Evolutionary conservation across 2,329 filamentous ascomycete species (phyloP).

Genomic region (Aspergillus aculeatinus): DNA sequence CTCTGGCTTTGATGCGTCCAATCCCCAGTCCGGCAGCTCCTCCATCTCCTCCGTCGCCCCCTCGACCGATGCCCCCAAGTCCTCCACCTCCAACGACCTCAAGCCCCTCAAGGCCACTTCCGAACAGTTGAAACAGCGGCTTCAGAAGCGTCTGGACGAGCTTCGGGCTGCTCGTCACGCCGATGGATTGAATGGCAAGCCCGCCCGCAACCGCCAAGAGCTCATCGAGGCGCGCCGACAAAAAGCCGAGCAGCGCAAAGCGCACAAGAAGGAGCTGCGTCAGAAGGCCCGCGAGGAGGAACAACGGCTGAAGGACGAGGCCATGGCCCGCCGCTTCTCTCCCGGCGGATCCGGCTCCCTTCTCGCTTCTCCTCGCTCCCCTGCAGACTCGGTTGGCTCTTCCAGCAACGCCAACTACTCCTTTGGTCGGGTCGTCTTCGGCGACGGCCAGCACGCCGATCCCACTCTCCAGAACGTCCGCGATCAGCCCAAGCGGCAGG

Average conservation of each 20-base stretch:
- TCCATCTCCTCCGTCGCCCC: slow-evolving; percentile 68
- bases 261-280: slow-evolving; percentile 83
- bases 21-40: slow-evolving; percentile 57
- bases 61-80: slow-evolving; percentile 28
- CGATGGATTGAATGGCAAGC: slow-evolving; percentile 76
- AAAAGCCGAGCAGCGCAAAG: slow-evolving; percentile 83
- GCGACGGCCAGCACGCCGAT: slow-evolving; percentile 77
- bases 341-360: slow-evolving; percentile 61
- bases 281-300: slow-evolving; percentile 77
- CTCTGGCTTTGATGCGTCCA: slow-evolving; percentile 54
- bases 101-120: slow-evolving; percentile 69
- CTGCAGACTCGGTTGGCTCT: slow-evolving; percentile 41
- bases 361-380: slow-evolving; percentile 54
- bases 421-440: slow-evolving; percentile 89
- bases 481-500: slow-evolving; percentile 72
- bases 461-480: slow-evolving; percentile 63
- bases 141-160: slow-evolving; percentile 80
- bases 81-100: slow-evolving; percentile 38
- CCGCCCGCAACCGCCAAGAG: slow-evolving; percentile 83
- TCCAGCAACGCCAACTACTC: slow-evolving; percentile 66
- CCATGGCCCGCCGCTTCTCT: slow-evolving; percentile 54
- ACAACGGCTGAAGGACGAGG: slow-evolving; percentile 59
- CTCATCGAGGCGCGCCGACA: slow-evolving; percentile 84
- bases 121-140: slow-evolving; percentile 71
- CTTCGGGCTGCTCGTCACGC: slow-evolving; percentile 85